Evolutionary conservation across 2,329 filamentous ascomycete genomes (phyloP), one percentile per base, ranked within the genome.

Genomic region (Byssochlamys sp.): DNA sequence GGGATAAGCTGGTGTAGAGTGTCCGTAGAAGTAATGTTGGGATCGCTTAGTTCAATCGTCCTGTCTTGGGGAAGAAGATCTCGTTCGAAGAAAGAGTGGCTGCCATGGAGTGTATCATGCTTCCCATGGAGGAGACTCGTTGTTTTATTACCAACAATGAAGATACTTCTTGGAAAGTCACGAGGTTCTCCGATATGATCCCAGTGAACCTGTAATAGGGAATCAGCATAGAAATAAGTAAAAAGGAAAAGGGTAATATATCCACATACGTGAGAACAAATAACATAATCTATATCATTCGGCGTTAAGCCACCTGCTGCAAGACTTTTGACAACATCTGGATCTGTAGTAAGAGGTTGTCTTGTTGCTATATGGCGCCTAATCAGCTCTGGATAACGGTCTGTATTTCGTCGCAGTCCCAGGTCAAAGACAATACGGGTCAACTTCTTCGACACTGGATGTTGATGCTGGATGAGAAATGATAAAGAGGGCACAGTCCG

Each of bases 181-280:
- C 62, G 63, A 0, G 75, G 75, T 39, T 71, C 66, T 33, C 76
- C 75, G n/a, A 76, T 63, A 57, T 76, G 73, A 58, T 77, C 73
- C 68, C 70, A 76, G 52, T 76, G 73, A 11, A 75, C 69, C 71
- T 75, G 45, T 45, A 64, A 67, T 53, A 73, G 29, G 24, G 25
- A 31, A 14, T 45, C 12, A 9, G 4, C n/a, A n/a, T n/a, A n/a
- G n/a, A n/a, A n/a, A n/a, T n/a, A n/a, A n/a, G n/a, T n/a, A n/a
- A n/a, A n/a, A n/a, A n/a, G n/a, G n/a, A n/a, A n/a, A n/a, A n/a
- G n/a, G n/a, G n/a, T n/a, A n/a, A n/a, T n/a, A n/a, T n/a, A n/a
- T 39, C 60, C 56, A 61, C 73, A 52, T 60, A 75, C 72, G 63
- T 77, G 75, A 12, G 69, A 73, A 56, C 73, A 72, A 12, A 77